Conservation (phyloP, 495 filamentous ascomycete species). For the Margaritispora aquatica region DNA sequence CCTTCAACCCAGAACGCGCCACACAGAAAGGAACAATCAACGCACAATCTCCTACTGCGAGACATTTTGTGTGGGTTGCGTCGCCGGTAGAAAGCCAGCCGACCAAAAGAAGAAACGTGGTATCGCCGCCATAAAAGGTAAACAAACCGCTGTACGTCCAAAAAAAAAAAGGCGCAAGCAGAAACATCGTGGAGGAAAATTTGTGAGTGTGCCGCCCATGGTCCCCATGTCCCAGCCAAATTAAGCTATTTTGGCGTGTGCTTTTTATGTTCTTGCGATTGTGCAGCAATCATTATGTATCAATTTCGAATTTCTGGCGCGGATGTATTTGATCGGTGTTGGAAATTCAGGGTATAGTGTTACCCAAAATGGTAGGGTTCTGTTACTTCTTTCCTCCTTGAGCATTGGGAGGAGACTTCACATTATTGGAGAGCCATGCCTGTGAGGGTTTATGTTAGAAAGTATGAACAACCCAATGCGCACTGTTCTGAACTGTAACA, state of each 20-base stretch:
- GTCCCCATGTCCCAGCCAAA: background rate
- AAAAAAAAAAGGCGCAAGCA: conserved; percentile 12
- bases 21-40: background rate
- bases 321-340: background rate
- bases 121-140: conserved; percentile 18
- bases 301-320: background rate
- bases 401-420: conserved; percentile 63
- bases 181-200: conserved; percentile 10
- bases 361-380: background rate
- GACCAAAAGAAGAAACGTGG: conserved; percentile 9
- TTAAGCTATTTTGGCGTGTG: background rate
- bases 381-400: conserved; percentile 37
- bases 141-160: conserved; percentile 11
- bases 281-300: background rate
- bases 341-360: background rate
- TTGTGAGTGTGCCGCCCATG: conserved; percentile 5
- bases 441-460: conserved; percentile 23
- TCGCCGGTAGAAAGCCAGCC: background rate
- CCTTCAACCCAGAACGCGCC: background rate
- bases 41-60: background rate
- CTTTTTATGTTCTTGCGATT: background rate
- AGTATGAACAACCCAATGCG: background rate
- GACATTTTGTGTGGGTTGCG: background rate
- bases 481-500: background rate
- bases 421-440: conserved; percentile 91